Base-by-base conservation (phyloP, 140 eudicot genomes). In the Stevia rebaudiana region DNA sequence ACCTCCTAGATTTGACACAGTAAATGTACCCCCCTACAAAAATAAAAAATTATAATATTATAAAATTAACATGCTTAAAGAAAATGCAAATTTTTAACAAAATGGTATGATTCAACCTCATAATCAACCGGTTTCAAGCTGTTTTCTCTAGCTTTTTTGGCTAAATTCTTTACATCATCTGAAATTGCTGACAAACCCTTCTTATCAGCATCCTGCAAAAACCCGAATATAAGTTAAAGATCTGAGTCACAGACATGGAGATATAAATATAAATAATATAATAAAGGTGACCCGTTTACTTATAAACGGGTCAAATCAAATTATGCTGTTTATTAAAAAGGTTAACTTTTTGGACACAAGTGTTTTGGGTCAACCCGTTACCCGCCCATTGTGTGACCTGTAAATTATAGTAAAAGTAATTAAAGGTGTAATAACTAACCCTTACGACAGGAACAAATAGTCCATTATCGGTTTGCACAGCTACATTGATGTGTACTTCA, bases 391-490 rank as follows among this genome's bases (percentile, higher is more conserved):
- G 11, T 46, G 9, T 12, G 43, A 11, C 33, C 15, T 25, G 15
- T 31, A 54, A 11, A 6, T 7, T 4, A 60, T 23, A 70, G 6
- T 13, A 11, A 60, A n/a, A 53, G 39, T 39, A 42, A 37, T 16
- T 12, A 22, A 36, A 16, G 60, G 43, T 31, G 19, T 22, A 18
- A 52, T 51, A 52, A 75, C 88, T 42, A 47, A 94, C 97, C 86
- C 82, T 79, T 53, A 94, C 55, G 30, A 94, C 94, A 36, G 99
- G 99, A 47, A 94, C 99, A 72, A 69, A 88, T 30, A 94, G 77
- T 33, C 99, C 99, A 74, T 94, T 85, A 24, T 94, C 99, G 9
- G 99, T 94, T 74, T 94, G 99, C 71, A 88, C 99, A 13, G 99
- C 99, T 19, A 94, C 99, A 76, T 94, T 94, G 68, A 94, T 82